Conservation (phyloP, 768 basidiomycete species). For the Russula emetica region DNA sequence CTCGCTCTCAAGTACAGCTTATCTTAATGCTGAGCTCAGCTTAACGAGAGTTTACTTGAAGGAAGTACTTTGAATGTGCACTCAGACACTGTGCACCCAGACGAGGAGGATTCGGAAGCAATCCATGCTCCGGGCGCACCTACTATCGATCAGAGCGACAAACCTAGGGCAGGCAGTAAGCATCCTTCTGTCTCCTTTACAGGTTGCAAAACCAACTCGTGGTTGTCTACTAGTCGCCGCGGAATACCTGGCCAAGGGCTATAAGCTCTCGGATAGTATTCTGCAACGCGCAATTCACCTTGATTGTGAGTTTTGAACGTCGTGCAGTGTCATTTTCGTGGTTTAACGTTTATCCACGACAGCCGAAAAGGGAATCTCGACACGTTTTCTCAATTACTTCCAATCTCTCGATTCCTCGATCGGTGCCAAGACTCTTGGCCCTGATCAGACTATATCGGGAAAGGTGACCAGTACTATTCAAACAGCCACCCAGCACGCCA, state of each 20-base stretch:
- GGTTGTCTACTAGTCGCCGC: slow-evolving; percentile 66
- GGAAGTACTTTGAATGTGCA: slow-evolving; percentile 65
- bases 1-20: background rate
- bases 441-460: slow-evolving; percentile 73
- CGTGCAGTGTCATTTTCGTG: background rate
- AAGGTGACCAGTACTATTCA: slow-evolving; percentile 63
- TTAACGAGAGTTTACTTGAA: slow-evolving; percentile 75
- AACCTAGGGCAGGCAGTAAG: slow-evolving; percentile 83
- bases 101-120: slow-evolving; percentile 41
- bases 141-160: slow-evolving; percentile 83
- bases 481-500: slow-evolving; percentile 64
- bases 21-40: slow-evolving; percentile 37
- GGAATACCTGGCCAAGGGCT: slow-evolving; percentile 91
- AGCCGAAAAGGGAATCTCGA: slow-evolving; percentile 86
- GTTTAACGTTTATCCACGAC: background rate
- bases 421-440: slow-evolving; percentile 69
- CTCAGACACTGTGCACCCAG: slow-evolving; percentile 58
- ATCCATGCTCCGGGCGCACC: slow-evolving; percentile 38
- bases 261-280: slow-evolving; percentile 71
- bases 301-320: slow-evolving; percentile 46
- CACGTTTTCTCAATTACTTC: slow-evolving; percentile 78
- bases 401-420: slow-evolving; percentile 62
- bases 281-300: slow-evolving; percentile 76
- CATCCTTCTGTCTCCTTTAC: slow-evolving; percentile 6
- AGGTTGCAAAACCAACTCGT: background rate